phyloP scores from a whole-genome alignment of 805 yeast species.

The Metschnikowia arizonensis region DNA sequence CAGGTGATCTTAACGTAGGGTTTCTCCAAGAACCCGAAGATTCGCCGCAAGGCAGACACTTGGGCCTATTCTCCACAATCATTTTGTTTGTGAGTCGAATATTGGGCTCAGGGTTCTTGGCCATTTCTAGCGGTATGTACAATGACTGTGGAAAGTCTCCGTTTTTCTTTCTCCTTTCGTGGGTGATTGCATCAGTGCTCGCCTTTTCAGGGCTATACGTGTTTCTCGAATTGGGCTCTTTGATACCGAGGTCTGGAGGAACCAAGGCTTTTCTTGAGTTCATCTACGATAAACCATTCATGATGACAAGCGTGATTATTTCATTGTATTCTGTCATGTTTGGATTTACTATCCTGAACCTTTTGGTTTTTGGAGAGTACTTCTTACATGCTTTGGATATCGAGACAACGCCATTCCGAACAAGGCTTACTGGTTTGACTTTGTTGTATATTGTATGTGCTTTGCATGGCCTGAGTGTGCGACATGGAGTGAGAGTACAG shows the following conservation, averaged over 20 bases:
- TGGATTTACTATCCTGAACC: conserved; percentile 53
- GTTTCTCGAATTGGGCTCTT: conserved; percentile 65
- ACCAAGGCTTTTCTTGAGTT: conserved; percentile 68
- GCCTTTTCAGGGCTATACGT: conserved; percentile 66
- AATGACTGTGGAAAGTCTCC: conserved; percentile 68
- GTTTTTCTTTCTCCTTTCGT: conserved; percentile 52
- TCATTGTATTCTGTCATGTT: conserved; percentile 48
- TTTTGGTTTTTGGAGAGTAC: conserved; percentile 62
- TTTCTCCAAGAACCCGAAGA: conserved; percentile 41
- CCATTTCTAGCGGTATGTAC: conserved; percentile 64
- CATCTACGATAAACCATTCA: conserved; percentile 56
- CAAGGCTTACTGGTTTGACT: conserved; percentile 31
- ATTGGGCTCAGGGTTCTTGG: conserved; percentile 75
- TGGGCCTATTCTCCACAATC: conserved; percentile 65
- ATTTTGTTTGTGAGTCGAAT: conserved; percentile 64
- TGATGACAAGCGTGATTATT: conserved; percentile 50
- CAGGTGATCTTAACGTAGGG: not conserved
- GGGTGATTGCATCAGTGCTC: conserved; percentile 58
- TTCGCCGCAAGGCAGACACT: conserved; percentile 69
- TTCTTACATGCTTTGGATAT: conserved; percentile 43
- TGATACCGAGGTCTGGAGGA: conserved; percentile 74
- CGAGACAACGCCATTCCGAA: conserved; percentile 32
- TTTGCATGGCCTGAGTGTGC: conserved; percentile 58
- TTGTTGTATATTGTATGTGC: conserved; percentile 28
- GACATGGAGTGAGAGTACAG: conserved; percentile 57